Percentiles rank a stretch among this genome's conserved stretches.
phyloP scores from a whole-genome alignment of 208 protist genomes.

The Jaenimonas drosophilae region DNA sequence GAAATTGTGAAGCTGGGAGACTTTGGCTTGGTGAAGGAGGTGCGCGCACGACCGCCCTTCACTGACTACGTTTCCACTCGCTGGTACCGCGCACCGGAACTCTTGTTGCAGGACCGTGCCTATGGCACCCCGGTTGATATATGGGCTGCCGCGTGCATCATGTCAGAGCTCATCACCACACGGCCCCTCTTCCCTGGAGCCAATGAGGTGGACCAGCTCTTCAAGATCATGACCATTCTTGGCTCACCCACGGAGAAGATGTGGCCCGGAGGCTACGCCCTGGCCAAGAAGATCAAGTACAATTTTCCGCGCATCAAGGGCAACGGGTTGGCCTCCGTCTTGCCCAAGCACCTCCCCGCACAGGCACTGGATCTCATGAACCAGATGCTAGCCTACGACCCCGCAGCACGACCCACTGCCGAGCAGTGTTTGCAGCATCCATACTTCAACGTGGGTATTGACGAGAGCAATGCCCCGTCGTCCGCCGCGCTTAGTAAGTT shows the following conservation, averaged over 20 bases:
- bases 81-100: constrained; percentile 98
- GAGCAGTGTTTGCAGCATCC: constrained; percentile 91
- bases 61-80: constrained; percentile 97
- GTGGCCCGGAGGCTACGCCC: constrained; percentile 54
- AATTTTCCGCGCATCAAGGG: constrained; percentile 56
- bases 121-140: constrained; percentile 95
- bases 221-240: constrained; percentile 72
- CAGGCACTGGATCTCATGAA: constrained; percentile 89
- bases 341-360: constrained; percentile 68
- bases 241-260: constrained; percentile 66
- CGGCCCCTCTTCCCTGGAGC: constrained; percentile 93
- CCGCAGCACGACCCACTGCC: constrained; percentile 89
- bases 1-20: constrained; percentile 95
- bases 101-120: constrained; percentile 90
- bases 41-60: constrained; percentile 54
- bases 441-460: constrained; percentile 73
- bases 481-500: constrained; percentile 30
- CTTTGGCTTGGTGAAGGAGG: constrained; percentile 77
- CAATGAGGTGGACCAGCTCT: constrained; percentile 81
- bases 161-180: constrained; percentile 96
- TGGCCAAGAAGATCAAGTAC: constrained; percentile 79
- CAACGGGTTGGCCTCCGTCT: constrained; percentile 39
- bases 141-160: constrained; percentile 95
- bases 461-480: constrained; percentile 38
- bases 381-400: constrained; percentile 94